A percentile compares a stretch with the other conserved stretches of the same genome.
These are phyloP conservation scores for Sphaerosporella brunnea DNA, from an alignment of 495 filamentous ascomycete genomes.

Conservation along the genomic window DNA sequence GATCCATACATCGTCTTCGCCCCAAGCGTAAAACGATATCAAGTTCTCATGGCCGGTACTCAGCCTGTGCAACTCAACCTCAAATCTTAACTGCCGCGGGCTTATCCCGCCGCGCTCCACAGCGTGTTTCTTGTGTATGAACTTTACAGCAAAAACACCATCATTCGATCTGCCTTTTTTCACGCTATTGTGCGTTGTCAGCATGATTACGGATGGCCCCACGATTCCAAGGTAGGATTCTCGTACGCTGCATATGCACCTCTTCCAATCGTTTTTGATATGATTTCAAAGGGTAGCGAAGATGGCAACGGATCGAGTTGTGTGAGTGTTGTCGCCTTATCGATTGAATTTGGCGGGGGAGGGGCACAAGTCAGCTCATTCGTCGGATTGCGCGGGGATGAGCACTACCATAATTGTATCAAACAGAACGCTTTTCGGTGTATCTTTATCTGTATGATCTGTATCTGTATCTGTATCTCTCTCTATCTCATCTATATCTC, in stretches of 20 bases:
- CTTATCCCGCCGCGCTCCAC: constrained; percentile 72
- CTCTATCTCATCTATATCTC: too few relatives aligned
- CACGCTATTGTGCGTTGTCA: too few relatives aligned
- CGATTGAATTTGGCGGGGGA: too few relatives aligned
- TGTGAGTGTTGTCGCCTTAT: neutral
- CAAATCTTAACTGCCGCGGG: constrained; percentile 70
- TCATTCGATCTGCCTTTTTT: constrained; percentile 67
- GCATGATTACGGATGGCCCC: too few relatives aligned
- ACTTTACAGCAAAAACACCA: constrained; percentile 83
- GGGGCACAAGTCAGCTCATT: too few relatives aligned
- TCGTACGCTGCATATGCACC: constrained; percentile 95
- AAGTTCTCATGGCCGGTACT: constrained; percentile 82
- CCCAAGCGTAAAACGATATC: constrained; percentile 73
- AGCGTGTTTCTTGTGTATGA: constrained; percentile 94
- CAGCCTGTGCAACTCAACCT: constrained; percentile 72
- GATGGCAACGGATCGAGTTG: constrained; percentile 73
- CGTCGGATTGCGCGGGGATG: too few relatives aligned
- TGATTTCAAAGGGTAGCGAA: constrained; percentile 79
- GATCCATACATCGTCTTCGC: constrained; percentile 75
- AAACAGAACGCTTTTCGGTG: too few relatives aligned
- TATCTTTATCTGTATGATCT: too few relatives aligned
- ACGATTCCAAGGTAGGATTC: too few relatives aligned
- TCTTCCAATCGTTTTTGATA: constrained; percentile 88
- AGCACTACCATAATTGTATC: too few relatives aligned
- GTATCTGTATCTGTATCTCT: too few relatives aligned